phyloP scores from a whole-genome alignment of 805 yeast species.

The Candida awuae region DNA sequence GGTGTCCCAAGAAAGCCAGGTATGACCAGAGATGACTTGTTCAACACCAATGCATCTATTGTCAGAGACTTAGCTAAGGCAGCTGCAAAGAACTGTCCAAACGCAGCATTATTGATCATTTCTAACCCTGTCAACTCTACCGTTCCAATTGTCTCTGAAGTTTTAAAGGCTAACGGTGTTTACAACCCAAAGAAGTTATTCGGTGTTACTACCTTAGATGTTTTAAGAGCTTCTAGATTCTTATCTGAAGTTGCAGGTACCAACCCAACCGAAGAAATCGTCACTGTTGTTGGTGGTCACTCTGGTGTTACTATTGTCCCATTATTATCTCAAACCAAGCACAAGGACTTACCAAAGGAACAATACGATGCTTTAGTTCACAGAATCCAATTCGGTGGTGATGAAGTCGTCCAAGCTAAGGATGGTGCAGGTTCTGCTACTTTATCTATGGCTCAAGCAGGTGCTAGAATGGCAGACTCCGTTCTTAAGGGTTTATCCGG shows the following conservation, averaged over 20 bases:
- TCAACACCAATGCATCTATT: constrained; percentile 93
- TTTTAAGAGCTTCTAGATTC: constrained; percentile 83
- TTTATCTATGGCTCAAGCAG: constrained; percentile 81
- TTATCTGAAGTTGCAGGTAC: constrained; percentile 58
- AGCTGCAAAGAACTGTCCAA: constrained; percentile 73
- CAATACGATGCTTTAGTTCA: constrained; percentile 59
- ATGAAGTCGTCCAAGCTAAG: constrained; percentile 80
- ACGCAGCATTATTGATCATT: constrained; percentile 74
- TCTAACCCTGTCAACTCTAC: constrained; percentile 97
- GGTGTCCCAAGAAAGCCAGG: constrained; percentile 99
- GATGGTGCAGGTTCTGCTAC: constrained; percentile 82
- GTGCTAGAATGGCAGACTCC: constrained; percentile 64
- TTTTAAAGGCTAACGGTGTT: constrained; percentile 73
- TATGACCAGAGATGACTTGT: constrained; percentile 96
- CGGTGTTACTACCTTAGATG: constrained; percentile 95
- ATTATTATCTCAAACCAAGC: constrained; percentile 75
- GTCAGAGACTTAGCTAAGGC: constrained; percentile 89
- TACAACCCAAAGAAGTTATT: constrained; percentile 88
- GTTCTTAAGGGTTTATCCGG: constrained; percentile 50
- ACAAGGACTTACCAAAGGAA: constrained; percentile 57
- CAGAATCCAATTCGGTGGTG: constrained; percentile 92
- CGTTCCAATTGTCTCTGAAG: constrained; percentile 94
- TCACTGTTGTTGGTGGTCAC: constrained; percentile 94
- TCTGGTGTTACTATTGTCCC: constrained; percentile 96
- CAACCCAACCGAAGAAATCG: constrained; percentile 69